Conservation (phyloP, 495 filamentous ascomycete genomes). For the Gamarada debralockiae region DNA sequence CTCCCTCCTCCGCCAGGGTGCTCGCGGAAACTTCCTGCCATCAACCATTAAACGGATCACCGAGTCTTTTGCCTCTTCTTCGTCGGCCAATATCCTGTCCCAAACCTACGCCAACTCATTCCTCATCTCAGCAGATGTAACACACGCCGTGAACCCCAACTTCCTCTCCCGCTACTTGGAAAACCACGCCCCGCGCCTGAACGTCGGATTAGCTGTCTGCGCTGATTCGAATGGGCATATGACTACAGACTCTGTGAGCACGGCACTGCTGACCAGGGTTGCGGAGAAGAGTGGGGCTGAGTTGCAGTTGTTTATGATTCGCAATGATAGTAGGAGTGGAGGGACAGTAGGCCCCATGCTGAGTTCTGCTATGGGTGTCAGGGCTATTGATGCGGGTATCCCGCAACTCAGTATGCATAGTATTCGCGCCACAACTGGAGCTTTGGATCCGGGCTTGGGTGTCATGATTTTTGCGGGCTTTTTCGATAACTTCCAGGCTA, state of each 20-base stretch:
- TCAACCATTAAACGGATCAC: constrained; percentile 73
- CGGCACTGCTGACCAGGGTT: constrained; percentile 68
- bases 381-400: constrained; percentile 86
- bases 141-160: constrained; percentile 93
- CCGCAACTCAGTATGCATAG: constrained; percentile 94
- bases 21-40: constrained; percentile 81
- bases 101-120: constrained; percentile 92
- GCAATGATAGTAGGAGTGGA: constrained; percentile 83
- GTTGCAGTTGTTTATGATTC: constrained; percentile 89
- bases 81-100: constrained; percentile 64
- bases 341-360: constrained; percentile 97
- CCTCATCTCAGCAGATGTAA: constrained; percentile 89
- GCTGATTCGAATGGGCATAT: constrained; percentile 91
- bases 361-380: constrained; percentile 71
- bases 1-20: constrained; percentile 84
- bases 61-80: constrained; percentile 57
- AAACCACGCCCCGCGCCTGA: constrained; percentile 83
- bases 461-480: constrained; percentile 87
- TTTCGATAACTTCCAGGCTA: constrained; percentile 80
- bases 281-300: constrained; percentile 64
- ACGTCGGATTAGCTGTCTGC: constrained; percentile 78
- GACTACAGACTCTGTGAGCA: constrained; percentile 81
- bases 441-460: constrained; percentile 82
- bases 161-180: constrained; percentile 76
- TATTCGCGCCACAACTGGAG: constrained; percentile 87